Conservation (phyloP, 2,329 filamentous ascomycete genomes). For the Cryphonectria carpinicola region DNA sequence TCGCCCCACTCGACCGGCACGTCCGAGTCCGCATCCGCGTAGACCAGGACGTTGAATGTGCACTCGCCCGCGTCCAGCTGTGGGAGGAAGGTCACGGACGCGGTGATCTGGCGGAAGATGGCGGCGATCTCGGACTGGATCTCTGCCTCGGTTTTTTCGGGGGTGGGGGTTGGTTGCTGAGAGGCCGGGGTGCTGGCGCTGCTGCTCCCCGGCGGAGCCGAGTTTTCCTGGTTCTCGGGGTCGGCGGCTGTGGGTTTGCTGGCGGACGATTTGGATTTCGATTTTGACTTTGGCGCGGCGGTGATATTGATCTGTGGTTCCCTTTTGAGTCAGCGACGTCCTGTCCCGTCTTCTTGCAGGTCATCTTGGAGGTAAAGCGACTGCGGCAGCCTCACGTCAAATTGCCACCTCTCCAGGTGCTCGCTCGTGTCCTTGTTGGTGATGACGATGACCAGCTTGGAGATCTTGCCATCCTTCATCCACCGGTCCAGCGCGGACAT, state of each 20-base stretch:
- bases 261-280: constrained; percentile 61
- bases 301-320: constrained; percentile 44
- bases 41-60: constrained; percentile 98
- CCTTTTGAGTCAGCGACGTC: neutral
- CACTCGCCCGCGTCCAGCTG: constrained; percentile 86
- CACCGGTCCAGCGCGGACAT: constrained; percentile 95
- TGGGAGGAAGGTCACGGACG: constrained; percentile 93
- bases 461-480: constrained; percentile 97
- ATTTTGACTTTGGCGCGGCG: constrained; percentile 41
- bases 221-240: constrained; percentile 71
- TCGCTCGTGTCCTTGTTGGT: constrained; percentile 97
- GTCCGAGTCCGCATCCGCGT: constrained; percentile 94
- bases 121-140: constrained; percentile 96
- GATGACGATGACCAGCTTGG: constrained; percentile 94
- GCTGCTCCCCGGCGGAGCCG: constrained; percentile 40
- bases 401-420: constrained; percentile 96
- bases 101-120: constrained; percentile 97
- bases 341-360: neutral
- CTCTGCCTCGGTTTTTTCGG: constrained; percentile 87
- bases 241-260: constrained; percentile 53
- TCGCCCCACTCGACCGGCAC: constrained; percentile 99
- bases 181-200: constrained; percentile 30
- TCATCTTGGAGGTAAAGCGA: neutral
- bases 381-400: constrained; percentile 66
- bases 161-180: constrained; percentile 32